phyloP scores from a whole-genome alignment of 257 asterid species.

The Nicotiana obtusifolia region DNA sequence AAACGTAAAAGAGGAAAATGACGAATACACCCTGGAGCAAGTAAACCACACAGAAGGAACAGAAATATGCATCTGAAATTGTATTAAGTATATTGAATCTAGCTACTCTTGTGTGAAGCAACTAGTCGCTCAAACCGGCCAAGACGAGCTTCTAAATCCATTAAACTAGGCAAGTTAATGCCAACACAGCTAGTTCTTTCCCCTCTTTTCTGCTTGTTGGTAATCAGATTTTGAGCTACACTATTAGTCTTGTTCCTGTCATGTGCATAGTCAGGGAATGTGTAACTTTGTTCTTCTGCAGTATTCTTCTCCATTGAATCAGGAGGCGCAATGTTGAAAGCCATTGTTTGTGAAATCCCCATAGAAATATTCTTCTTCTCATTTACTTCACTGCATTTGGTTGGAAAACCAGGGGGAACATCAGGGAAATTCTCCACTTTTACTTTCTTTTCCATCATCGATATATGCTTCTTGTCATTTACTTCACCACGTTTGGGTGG shows the following conservation, averaged over 20 bases:
- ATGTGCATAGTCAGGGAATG: neutral
- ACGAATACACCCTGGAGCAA: neutral
- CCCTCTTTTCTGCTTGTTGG: neutral
- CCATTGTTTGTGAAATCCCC: neutral
- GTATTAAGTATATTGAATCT: neutral
- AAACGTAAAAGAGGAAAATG: neutral
- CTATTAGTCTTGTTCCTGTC: neutral
- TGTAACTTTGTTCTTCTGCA: neutral
- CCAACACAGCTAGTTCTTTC: neutral
- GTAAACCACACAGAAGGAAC: neutral
- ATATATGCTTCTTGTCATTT: neutral
- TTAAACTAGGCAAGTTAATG: neutral
- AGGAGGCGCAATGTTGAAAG: neutral
- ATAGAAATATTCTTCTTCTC: neutral
- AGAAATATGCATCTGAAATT: neutral
- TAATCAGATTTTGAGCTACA: neutral
- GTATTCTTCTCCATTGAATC: neutral
- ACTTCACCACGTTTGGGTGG: neutral
- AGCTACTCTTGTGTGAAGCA: neutral
- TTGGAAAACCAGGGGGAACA: slow-evolving; percentile 22
- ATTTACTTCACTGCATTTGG: neutral
- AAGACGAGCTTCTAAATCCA: neutral
- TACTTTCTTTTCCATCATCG: too few species aligned
- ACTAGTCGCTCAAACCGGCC: neutral
- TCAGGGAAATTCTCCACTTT: neutral